These are phyloP conservation scores for Globisporangium nunn DNA, from an alignment of 352 stramenopile genomes.

Conservation along the genomic window DNA sequence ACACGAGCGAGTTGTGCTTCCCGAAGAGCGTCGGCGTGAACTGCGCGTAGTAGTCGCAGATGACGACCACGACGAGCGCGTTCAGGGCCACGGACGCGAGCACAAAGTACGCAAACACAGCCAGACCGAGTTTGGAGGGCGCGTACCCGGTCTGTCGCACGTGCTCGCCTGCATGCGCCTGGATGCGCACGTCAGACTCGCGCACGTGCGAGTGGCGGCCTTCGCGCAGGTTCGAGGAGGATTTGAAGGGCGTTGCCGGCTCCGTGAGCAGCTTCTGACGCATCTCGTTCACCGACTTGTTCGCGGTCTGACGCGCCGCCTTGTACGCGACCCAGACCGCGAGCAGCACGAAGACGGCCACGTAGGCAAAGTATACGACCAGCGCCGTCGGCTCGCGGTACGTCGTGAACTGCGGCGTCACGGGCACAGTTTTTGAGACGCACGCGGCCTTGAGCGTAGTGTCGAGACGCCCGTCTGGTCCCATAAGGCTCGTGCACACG, in stretches of 20 bases:
- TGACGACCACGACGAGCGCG: slow-evolving; percentile 55
- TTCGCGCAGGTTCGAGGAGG: slow-evolving; percentile 16
- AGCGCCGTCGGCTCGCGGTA: too few relatives aligned
- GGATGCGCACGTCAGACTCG: slow-evolving; percentile 27
- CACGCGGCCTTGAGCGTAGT: slow-evolving; percentile 31
- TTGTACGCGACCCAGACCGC: too few relatives aligned
- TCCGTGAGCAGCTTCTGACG: too few relatives aligned
- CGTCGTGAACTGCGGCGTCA: too few relatives aligned
- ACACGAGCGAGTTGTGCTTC: too few relatives aligned
- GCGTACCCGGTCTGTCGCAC: slow-evolving; percentile 45
- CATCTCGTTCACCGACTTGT: too few relatives aligned
- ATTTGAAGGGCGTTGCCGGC: too few relatives aligned
- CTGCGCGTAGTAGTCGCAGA: slow-evolving; percentile 11
- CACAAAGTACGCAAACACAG: slow-evolving; percentile 54
- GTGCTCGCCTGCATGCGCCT: slow-evolving; percentile 26
- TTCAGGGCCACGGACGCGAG: slow-evolving; percentile 45
- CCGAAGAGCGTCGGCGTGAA: too few relatives aligned
- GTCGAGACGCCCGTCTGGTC: neutral
- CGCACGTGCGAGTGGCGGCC: slow-evolving; percentile 35
- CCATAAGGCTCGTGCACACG: slow-evolving; percentile 26
- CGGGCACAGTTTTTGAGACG: too few relatives aligned
- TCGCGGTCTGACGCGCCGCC: too few relatives aligned
- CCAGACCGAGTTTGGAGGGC: slow-evolving; percentile 29
- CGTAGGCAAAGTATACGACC: too few relatives aligned
- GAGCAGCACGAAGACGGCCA: too few relatives aligned